Percentiles rank a stretch among this genome's conserved stretches.
Conservation (phyloP, 768 basidiomycete species). For the Leccinum barrowsii region DNA sequence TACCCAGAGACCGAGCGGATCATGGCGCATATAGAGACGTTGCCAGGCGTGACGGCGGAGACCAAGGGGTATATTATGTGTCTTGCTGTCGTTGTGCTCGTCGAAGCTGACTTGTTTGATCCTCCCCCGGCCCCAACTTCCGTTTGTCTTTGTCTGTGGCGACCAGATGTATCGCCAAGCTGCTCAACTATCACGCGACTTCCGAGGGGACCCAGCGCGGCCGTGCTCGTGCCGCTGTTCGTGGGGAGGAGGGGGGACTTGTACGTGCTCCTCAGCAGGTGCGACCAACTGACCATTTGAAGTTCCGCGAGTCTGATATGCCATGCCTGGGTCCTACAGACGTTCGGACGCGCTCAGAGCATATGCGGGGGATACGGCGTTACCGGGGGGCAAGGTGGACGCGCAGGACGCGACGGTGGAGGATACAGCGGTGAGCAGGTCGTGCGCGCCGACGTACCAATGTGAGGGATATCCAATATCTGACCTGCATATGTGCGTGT, state of each 20-base stretch:
- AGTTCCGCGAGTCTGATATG: too few relatives aligned
- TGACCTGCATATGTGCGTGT: not conserved
- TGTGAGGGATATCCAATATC: not conserved
- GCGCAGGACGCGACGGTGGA: constrained; percentile 63
- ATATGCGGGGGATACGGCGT: constrained; percentile 84
- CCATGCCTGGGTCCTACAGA: constrained; percentile 35
- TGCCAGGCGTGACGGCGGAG: constrained; percentile 17
- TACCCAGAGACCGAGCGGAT: constrained; percentile 9
- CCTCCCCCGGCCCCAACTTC: not conserved
- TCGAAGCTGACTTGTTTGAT: not conserved
- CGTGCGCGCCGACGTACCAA: too few relatives aligned
- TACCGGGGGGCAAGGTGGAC: constrained; percentile 85
- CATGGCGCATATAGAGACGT: constrained; percentile 8
- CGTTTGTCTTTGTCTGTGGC: not conserved
- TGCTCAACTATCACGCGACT: constrained; percentile 35
- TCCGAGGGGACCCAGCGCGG: constrained; percentile 62
- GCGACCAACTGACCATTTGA: constrained; percentile 25
- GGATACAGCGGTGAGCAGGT: constrained; percentile 63
- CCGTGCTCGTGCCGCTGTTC: constrained; percentile 82
- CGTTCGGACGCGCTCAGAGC: constrained; percentile 68
- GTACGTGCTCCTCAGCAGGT: constrained; percentile 81
- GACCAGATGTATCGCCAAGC: constrained; percentile 24
- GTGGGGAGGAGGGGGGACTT: constrained; percentile 80
- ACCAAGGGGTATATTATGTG: constrained; percentile 17
- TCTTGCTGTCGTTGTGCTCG: not conserved